Conservation (phyloP, 768 basidiomycete genomes). For the Hemileccinum rubropunctum region DNA sequence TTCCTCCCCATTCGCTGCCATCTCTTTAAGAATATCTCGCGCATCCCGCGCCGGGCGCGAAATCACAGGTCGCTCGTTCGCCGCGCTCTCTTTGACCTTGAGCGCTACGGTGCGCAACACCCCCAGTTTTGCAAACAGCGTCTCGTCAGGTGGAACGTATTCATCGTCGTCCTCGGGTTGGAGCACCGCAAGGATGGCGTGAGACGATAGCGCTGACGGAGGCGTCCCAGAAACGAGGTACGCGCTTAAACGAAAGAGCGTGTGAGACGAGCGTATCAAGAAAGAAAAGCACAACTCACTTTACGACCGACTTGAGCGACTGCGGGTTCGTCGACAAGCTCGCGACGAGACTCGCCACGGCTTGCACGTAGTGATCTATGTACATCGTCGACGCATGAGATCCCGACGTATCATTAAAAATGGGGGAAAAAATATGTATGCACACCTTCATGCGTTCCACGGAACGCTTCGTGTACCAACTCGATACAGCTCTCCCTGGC, state of each 20-base stretch:
- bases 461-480: conserved; percentile 76
- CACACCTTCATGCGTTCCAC: conserved; percentile 63
- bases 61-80: conserved; percentile 67
- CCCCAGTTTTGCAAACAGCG: conserved; percentile 63
- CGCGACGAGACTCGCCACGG: conserved; percentile 60
- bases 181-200: conserved; percentile 57
- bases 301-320: conserved; percentile 61
- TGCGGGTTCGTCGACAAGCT: conserved; percentile 63
- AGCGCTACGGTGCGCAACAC: conserved; percentile 62
- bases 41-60: conserved; percentile 82
- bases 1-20: conserved; percentile 25
- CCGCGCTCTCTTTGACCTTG: conserved; percentile 69
- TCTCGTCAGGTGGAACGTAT: conserved; percentile 23
- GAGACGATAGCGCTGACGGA: conserved; percentile 59
- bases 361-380: conserved; percentile 71
- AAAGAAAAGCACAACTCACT: conserved; percentile 47
- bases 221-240: conserved; percentile 69
- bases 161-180: conserved; percentile 42
- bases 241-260: conserved; percentile 39
- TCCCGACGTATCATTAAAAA: not conserved
- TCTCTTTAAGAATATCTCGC: conserved; percentile 57
- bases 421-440: no score
- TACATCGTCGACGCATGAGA: not conserved
- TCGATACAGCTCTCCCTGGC: conserved; percentile 72
- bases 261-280: not conserved